Percentiles rank a stretch among this genome's conserved stretches.
Evolutionary conservation across 2,329 filamentous ascomycete genomes (phyloP).

Genomic region (Tolypocladium album): DNA sequence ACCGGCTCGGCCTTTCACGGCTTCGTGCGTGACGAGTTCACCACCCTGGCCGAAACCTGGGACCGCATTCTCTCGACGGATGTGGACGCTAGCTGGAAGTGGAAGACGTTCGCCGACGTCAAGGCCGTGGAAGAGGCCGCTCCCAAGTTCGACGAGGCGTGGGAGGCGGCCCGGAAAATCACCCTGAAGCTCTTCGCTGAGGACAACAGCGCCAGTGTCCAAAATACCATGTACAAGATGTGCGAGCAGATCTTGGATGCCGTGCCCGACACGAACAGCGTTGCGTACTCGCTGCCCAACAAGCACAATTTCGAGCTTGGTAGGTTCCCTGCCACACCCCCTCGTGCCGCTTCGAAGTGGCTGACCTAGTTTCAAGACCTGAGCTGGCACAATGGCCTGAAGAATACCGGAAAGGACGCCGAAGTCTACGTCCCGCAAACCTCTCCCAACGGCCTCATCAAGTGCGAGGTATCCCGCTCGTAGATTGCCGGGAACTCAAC

Average conservation of each 20-base stretch:
- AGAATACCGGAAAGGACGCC: constrained; percentile 92
- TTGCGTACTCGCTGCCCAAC: constrained; percentile 83
- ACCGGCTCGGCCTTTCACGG: constrained; percentile 94
- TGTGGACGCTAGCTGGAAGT: constrained; percentile 78
- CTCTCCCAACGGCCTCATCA: constrained; percentile 88
- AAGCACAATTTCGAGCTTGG: constrained; percentile 98
- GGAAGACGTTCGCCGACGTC: constrained; percentile 60
- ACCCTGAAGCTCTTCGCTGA: constrained; percentile 87
- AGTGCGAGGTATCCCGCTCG: constrained; percentile 69
- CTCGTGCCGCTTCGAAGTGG: background rate
- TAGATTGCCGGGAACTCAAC: constrained; percentile 6
- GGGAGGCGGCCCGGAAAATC: constrained; percentile 65
- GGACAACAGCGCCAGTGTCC: constrained; percentile 86
- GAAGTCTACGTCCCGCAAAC: constrained; percentile 93
- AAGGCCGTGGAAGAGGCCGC: constrained; percentile 54
- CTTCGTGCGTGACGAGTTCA: constrained; percentile 89
- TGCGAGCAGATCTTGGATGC: constrained; percentile 70
- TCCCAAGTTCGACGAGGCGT: constrained; percentile 67
- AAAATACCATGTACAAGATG: constrained; percentile 99
- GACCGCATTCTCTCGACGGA: constrained; percentile 94
- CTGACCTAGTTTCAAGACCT: constrained; percentile 47
- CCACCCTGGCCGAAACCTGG: constrained; percentile 80
- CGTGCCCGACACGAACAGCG: constrained; percentile 59
- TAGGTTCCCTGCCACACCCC: constrained; percentile 31
- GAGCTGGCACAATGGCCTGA: constrained; percentile 89